Conservation (phyloP, 345 rosid genomes). For the Pugionium dolabratum region DNA sequence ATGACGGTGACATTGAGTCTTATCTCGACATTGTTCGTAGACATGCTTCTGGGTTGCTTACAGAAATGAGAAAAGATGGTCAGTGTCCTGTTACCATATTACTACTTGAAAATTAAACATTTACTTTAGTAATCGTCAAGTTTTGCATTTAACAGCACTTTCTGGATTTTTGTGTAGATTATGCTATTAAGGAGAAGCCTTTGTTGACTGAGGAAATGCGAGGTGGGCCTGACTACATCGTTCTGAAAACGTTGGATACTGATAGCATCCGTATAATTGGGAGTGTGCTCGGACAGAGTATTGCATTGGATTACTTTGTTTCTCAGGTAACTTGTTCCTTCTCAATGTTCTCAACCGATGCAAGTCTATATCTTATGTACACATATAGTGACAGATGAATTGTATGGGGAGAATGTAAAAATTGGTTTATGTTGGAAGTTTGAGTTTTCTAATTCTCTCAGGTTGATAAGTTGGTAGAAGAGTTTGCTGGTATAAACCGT, state of each 20-base stretch:
- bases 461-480: slow-evolving; percentile 95
- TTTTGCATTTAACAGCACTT: background rate
- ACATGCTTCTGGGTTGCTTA: slow-evolving; percentile 79
- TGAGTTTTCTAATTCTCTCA: slow-evolving; percentile 32
- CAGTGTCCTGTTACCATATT: slow-evolving; percentile 11
- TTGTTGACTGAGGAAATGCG: slow-evolving; percentile 67
- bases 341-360: slow-evolving; percentile 9
- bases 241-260: slow-evolving; percentile 73
- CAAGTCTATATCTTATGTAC: slow-evolving; percentile 9
- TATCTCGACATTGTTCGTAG: slow-evolving; percentile 64
- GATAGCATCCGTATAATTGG: slow-evolving; percentile 86
- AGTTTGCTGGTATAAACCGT: slow-evolving; percentile 90
- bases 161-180: slow-evolving; percentile 52
- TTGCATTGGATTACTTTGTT: slow-evolving; percentile 90
- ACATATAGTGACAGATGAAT: slow-evolving; percentile 5
- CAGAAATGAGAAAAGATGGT: slow-evolving; percentile 88
- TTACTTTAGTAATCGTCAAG: slow-evolving; percentile 3
- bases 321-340: slow-evolving; percentile 62
- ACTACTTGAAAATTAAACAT: slow-evolving; percentile 4
- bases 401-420: slow-evolving; percentile 1
- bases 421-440: slow-evolving; percentile 6
- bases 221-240: slow-evolving; percentile 80
- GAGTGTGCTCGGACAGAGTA: slow-evolving; percentile 94
- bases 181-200: slow-evolving; percentile 84
- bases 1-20: slow-evolving; percentile 65